Conservation (phyloP, 352 stramenopile species). For the Globisporangium spinosum region DNA sequence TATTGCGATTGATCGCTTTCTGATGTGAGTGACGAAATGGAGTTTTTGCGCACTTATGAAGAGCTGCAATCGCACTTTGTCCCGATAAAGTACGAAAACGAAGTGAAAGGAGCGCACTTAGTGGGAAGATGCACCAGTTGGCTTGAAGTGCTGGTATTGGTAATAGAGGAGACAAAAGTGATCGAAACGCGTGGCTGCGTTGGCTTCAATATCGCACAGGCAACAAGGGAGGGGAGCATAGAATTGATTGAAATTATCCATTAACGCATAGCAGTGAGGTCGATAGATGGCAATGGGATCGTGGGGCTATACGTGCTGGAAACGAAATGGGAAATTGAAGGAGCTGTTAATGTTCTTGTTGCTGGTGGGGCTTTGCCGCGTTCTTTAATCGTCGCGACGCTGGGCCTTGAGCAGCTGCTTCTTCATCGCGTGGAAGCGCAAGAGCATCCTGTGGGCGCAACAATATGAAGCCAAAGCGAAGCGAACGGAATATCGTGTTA, state of each 20-base stretch:
- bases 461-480: not conserved
- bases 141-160: not conserved
- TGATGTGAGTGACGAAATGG: not conserved
- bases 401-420: constrained; percentile 68
- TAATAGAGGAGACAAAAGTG: too few relatives aligned
- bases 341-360: not conserved
- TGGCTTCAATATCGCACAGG: too few relatives aligned
- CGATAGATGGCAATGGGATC: not conserved
- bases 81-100: not conserved
- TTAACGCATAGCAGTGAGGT: not conserved
- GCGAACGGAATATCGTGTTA: not conserved
- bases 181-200: not conserved
- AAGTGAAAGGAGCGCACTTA: not conserved
- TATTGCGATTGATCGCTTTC: not conserved
- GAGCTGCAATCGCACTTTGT: not conserved
- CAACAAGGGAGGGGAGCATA: too few relatives aligned
- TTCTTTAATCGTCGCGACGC: constrained; percentile 53
- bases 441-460: constrained; percentile 48
- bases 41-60: not conserved
- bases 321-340: not conserved
- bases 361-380: not conserved
- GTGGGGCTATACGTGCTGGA: not conserved
- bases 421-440: constrained; percentile 78
- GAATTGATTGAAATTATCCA: not conserved
- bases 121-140: not conserved